These are phyloP conservation scores for Aspergillus ustus DNA, from an alignment of 2,329 filamentous ascomycete species.

Conservation along the genomic window DNA sequence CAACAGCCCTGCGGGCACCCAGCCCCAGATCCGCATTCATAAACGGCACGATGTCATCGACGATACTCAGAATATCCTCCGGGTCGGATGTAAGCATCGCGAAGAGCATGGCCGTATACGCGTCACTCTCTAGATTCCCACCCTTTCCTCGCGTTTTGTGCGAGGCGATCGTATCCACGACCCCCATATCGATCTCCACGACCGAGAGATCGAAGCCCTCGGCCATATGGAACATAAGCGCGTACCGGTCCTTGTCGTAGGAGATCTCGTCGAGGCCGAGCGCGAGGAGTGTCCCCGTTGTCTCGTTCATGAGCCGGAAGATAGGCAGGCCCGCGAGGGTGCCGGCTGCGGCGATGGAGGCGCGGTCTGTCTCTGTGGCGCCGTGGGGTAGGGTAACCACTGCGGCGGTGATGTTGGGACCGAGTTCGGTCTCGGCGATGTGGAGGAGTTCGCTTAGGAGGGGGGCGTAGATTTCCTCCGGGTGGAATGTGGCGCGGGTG, in stretches of 20 bases:
- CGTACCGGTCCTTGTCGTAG: background rate
- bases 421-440: conserved; percentile 5
- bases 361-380: background rate
- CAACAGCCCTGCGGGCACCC: background rate
- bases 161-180: background rate
- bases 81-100: too few relatives aligned
- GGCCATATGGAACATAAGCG: background rate
- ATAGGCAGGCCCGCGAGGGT: background rate
- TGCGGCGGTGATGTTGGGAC: background rate
- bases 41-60: background rate
- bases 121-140: background rate
- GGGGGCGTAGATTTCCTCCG: conserved; percentile 7
- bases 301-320: background rate
- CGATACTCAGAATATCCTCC: too few relatives aligned
- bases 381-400: background rate
- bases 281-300: background rate
- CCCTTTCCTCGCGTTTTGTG: background rate
- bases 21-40: background rate
- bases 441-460: background rate
- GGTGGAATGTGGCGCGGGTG: background rate
- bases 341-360: conserved; percentile 1
- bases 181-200: background rate
- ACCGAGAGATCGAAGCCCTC: background rate
- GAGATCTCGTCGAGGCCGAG: conserved; percentile 5
- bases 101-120: background rate